Evolutionary conservation across 73 alveolate species (phyloP), one percentile per base, ranked within the genome.

Genomic region (Blepharisma japonicum): DNA sequence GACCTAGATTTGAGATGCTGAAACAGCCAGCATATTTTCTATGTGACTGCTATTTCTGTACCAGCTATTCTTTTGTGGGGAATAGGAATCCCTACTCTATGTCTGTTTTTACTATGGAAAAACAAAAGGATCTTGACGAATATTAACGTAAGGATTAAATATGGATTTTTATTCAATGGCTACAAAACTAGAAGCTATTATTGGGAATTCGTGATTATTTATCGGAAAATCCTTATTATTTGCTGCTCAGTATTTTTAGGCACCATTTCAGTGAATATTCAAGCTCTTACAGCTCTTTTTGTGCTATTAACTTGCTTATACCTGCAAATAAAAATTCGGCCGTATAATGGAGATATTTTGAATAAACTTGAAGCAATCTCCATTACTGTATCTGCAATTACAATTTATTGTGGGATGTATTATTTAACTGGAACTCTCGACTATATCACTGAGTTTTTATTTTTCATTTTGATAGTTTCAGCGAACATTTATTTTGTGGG

Each of bases 121-220:
- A 49, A 45, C 9, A 42, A 46, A 23, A 27, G 6, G 8, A 14
- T 11, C 8, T 70, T 79, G 14, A 54, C 56, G 1, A 87, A 83
- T 14, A 18, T 78, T 7, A 85, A 77, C 1, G 77, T 38, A 6
- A 66, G 42, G 6, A 56, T 20, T 11, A 25, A 68, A 6, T 79
- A 9, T 7, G 86, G 86, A 45, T 79, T 79, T 38, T 39, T 79
- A 6, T 70, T 61, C 38, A 67, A 50, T n/a, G 86, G 86, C 11
- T 79, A 68, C 7, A 70, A 79, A 42, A 46, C 25, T 45, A 78
- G 27, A 6, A 47, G 38, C 55, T 77, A 25, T 6, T 77, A 54
- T 55, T 77, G 83, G 83, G 68, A 77, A 18, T 55, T 70, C 9
- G 39, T 18, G 2, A 53, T 54, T 1, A 25, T 21, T 5, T 77